A percentile compares a stretch with the other conserved stretches of the same genome.
Evolutionary conservation across 257 asterid species (phyloP).

Genomic region (Echium plantagineum): DNA sequence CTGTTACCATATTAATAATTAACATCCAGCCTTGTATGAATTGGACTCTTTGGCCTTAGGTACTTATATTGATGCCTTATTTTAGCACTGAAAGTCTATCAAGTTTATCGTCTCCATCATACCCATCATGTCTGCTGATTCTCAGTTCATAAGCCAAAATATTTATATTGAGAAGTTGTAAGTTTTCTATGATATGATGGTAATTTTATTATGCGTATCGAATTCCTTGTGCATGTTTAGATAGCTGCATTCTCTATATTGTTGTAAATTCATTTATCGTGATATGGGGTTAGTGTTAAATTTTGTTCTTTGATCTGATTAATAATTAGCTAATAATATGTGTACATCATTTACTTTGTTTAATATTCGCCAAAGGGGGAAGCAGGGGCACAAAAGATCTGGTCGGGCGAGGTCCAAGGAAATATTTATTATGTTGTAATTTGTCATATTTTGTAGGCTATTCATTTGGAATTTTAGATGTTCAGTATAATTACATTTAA

Average conservation of each 20-base stretch:
- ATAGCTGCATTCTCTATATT: not conserved
- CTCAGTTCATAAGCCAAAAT: too few species aligned
- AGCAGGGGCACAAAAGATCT: not conserved
- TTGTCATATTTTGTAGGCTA: not conserved
- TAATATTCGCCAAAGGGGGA: not conserved
- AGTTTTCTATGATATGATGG: too few species aligned
- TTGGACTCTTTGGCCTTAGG: too few species aligned
- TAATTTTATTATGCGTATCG: too few species aligned
- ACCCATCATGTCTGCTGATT: not conserved
- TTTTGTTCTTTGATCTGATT: too few species aligned
- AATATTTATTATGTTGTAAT: too few species aligned
- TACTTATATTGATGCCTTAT: slow-evolving; percentile 1
- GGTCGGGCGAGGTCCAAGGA: not conserved
- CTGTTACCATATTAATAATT: too few species aligned
- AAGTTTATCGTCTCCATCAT: not conserved
- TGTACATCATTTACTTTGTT: not conserved
- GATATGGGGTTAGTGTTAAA: not conserved
- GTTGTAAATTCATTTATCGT: not conserved
- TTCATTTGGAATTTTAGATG: not conserved
- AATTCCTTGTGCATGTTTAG: not conserved
- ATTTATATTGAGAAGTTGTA: too few species aligned
- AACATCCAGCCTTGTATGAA: too few species aligned
- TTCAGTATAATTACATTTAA: too few species aligned
- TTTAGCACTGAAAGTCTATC: not conserved
- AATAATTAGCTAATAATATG: too few species aligned